Evolutionary conservation across 108 stramenopile genomes (phyloP).

Genomic region (Parietichytrium sp.): DNA sequence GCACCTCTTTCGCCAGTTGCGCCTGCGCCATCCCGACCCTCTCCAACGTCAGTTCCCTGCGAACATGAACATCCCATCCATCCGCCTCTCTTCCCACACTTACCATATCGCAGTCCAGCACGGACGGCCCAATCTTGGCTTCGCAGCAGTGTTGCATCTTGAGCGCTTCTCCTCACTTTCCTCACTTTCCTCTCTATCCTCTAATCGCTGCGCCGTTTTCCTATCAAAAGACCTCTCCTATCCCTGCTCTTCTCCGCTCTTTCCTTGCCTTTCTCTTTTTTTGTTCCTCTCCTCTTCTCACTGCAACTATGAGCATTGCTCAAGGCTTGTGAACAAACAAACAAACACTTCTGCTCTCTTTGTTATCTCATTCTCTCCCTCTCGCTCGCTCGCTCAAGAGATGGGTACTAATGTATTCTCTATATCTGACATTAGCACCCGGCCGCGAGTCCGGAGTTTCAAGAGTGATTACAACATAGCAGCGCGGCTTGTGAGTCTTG

Average conservation of each 20-base stretch:
- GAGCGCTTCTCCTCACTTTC: not conserved
- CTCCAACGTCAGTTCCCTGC: not conserved
- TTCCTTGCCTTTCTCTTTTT: not conserved
- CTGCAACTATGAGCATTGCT: not conserved
- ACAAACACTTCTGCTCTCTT: not conserved
- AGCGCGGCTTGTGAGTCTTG: no score
- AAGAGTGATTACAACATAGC: no score
- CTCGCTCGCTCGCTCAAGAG: not conserved
- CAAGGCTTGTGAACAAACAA: not conserved
- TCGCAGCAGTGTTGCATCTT: slow-evolving; percentile 39
- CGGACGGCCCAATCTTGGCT: slow-evolving; percentile 70
- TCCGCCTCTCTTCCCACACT: not conserved
- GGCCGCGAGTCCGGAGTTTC: no score
- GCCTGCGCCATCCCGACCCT: slow-evolving; percentile 51
- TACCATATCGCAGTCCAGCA: slow-evolving; percentile 75
- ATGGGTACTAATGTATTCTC: no score
- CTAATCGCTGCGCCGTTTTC: not conserved
- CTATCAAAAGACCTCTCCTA: no score
- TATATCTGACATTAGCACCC: no score
- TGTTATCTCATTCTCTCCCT: not conserved
- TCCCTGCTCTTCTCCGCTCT: no score
- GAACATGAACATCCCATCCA: not conserved
- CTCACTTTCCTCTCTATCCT: not conserved
- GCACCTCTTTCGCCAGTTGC: slow-evolving; percentile 67
- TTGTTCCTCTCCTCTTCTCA: no score